Conservation (phyloP, 148 eudicot genomes). For the Camellia granthamiana region DNA sequence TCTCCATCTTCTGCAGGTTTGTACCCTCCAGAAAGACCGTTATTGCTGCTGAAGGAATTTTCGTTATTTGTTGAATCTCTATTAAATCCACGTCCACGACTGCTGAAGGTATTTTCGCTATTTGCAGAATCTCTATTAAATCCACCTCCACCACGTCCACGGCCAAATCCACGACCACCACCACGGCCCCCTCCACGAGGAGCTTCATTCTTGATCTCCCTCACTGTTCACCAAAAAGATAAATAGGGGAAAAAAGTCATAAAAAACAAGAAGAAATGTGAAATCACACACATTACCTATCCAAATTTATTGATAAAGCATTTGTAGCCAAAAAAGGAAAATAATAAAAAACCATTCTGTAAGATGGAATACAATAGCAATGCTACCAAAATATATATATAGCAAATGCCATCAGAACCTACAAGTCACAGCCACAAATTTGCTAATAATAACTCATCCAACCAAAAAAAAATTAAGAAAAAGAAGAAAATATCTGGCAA, state of each 20-base stretch:
- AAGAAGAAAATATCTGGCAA: not conserved
- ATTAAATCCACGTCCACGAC: too few species aligned
- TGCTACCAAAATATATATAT: not conserved
- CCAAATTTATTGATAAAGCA: not conserved
- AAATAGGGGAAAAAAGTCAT: not conserved
- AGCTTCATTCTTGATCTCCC: conserved; percentile 52
- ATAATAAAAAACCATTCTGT: not conserved
- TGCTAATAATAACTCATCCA: too few species aligned
- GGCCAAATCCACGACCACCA: conserved; percentile 48
- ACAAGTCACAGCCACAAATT: not conserved
- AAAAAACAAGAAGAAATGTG: not conserved
- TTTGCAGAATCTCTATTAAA: conserved; percentile 29
- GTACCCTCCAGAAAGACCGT: conserved; percentile 37
- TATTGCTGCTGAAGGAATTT: conserved; percentile 30
- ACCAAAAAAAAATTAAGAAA: not conserved
- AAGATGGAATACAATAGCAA: not conserved
- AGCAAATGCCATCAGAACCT: too few species aligned
- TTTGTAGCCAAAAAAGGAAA: not conserved
- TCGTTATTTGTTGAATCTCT: conserved; percentile 22
- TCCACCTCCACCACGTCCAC: conserved; percentile 56
- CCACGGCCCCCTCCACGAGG: conserved; percentile 55
- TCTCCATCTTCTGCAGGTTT: conserved; percentile 47
- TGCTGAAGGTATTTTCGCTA: too few species aligned
- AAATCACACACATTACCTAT: not conserved
- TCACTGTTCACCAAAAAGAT: conserved; percentile 29